These are phyloP conservation scores for Fusarium hostae DNA, from an alignment of 2,329 filamentous ascomycete genomes.

Conservation along the genomic window DNA sequence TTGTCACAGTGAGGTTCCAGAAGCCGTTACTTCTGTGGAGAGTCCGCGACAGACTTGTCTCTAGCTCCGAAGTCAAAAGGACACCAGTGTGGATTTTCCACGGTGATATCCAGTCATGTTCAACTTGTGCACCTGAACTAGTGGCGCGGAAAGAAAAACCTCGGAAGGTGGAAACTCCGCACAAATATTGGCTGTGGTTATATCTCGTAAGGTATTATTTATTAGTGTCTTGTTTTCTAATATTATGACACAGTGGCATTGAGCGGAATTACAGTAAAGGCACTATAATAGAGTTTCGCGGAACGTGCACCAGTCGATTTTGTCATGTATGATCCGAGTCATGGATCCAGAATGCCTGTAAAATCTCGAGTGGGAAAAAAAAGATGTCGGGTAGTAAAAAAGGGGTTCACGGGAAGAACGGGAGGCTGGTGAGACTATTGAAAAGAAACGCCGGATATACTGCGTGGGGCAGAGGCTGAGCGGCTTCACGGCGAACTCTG, in stretches of 20 bases:
- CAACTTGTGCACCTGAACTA: background rate
- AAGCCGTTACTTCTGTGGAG: constrained; percentile 2
- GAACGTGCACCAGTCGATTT: background rate
- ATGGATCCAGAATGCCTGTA: background rate
- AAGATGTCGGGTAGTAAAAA: background rate
- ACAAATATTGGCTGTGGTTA: background rate
- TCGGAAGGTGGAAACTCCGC: background rate
- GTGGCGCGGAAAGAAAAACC: background rate
- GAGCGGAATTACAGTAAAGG: background rate
- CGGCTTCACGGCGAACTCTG: background rate
- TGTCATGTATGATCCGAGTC: background rate
- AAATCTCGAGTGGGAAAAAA: background rate
- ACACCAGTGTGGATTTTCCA: constrained; percentile 1
- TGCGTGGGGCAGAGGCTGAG: background rate
- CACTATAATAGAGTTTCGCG: background rate
- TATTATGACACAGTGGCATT: background rate
- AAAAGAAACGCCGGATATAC: background rate
- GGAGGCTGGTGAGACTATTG: constrained; percentile 1
- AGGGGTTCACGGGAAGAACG: background rate
- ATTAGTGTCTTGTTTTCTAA: background rate
- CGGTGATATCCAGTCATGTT: background rate
- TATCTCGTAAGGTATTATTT: background rate
- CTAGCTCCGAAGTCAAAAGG: constrained; percentile 2
- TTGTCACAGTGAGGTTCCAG: background rate
- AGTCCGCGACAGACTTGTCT: background rate